phyloP scores from a whole-genome alignment of 108 stramenopile genomes.

The Chaetoceros tenuissimus region DNA sequence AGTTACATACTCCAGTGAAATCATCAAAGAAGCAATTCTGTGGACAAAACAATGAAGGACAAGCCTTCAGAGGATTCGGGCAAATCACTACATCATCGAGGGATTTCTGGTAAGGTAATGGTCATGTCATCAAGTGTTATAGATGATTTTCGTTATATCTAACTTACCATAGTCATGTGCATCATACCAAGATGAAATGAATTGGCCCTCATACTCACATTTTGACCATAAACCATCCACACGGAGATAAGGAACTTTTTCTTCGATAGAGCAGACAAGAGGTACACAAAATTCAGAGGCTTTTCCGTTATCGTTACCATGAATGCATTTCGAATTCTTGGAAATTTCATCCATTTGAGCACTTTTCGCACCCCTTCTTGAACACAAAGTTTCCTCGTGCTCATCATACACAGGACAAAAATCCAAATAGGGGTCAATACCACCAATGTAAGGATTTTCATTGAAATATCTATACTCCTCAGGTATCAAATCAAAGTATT shows the following conservation, averaged over 20 bases:
- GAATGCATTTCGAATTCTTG: constrained; percentile 61
- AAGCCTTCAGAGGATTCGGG: constrained; percentile 61
- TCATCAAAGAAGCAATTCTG: constrained; percentile 64
- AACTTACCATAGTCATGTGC: constrained; percentile 20
- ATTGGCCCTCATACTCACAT: constrained; percentile 50
- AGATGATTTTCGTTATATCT: no score
- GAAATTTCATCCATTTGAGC: constrained; percentile 41
- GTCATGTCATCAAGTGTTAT: no score
- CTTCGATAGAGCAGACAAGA: constrained; percentile 74
- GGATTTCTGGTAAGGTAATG: no score
- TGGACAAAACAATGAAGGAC: constrained; percentile 76
- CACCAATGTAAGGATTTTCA: constrained; percentile 43
- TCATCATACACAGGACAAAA: constrained; percentile 76
- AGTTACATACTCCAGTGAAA: constrained; percentile 51
- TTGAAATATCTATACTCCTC: constrained; percentile 68
- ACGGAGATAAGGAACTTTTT: constrained; percentile 50
- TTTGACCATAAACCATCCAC: constrained; percentile 58
- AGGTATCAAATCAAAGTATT: constrained; percentile 48
- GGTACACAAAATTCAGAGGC: constrained; percentile 61
- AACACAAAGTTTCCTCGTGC: constrained; percentile 57
- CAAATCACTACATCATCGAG: constrained; percentile 27
- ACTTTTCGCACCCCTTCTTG: constrained; percentile 17
- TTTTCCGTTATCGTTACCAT: constrained; percentile 29
- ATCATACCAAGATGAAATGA: constrained; percentile 40
- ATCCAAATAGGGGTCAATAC: constrained; percentile 61